Percentiles rank a stretch among this genome's conserved stretches.
phyloP scores from a whole-genome alignment of 768 basidiomycete genomes.

The Mycena metata region DNA sequence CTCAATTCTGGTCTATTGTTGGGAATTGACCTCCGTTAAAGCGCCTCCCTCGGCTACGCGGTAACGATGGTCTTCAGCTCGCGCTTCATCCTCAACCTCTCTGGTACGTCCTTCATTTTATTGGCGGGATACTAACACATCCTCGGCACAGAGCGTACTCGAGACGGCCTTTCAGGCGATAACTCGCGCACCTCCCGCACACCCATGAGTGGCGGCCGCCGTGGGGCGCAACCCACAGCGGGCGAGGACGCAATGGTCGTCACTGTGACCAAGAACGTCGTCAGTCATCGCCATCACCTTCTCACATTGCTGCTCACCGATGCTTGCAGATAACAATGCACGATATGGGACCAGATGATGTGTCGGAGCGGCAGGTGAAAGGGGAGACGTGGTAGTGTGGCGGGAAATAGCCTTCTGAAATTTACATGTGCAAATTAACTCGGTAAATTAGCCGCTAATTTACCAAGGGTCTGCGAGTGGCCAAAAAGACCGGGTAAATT shows the following conservation, averaged over 20 bases:
- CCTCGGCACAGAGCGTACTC: slow-evolving; percentile 8
- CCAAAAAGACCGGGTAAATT: too few species aligned
- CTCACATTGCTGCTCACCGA: too few species aligned
- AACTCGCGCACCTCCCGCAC: slow-evolving; percentile 25
- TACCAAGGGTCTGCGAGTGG: too few species aligned
- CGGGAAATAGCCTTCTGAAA: too few species aligned
- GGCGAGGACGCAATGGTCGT: slow-evolving; percentile 18
- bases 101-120: slow-evolving; percentile 7
- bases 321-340: slow-evolving; percentile 15
- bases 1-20: not conserved
- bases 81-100: slow-evolving; percentile 35
- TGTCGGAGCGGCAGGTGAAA: not conserved
- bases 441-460: too few species aligned
- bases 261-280: slow-evolving; percentile 25
- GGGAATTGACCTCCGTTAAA: not conserved
- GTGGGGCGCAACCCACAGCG: not conserved
- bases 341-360: slow-evolving; percentile 21
- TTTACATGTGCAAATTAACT: too few species aligned
- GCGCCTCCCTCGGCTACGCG: slow-evolving; percentile 1
- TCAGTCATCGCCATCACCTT: too few species aligned
- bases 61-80: slow-evolving; percentile 28
- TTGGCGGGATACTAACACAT: not conserved
- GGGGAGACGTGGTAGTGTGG: not conserved
- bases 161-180: slow-evolving; percentile 28
- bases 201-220: not conserved